These are phyloP conservation scores for Fraxinus baroniana DNA, from an alignment of 305 asterid genomes.

Conservation along the genomic window DNA sequence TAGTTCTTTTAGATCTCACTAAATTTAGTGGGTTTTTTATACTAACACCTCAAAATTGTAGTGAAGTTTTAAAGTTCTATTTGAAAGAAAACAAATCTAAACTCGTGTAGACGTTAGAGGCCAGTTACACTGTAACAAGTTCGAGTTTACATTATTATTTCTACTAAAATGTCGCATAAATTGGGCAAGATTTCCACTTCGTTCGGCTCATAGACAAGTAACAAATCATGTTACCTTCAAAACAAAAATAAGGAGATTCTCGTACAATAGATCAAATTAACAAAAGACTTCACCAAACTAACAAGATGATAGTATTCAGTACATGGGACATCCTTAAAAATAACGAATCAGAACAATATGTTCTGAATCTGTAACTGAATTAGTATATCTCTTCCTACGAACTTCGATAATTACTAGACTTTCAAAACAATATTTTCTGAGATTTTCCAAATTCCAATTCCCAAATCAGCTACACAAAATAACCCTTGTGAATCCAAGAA, in stretches of 20 bases:
- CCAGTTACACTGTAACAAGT: background rate
- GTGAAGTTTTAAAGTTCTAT: background rate
- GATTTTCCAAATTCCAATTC: background rate
- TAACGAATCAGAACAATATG: background rate
- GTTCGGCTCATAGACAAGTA: background rate
- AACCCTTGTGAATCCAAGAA: constrained; percentile 55
- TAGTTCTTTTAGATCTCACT: background rate
- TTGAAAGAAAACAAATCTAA: background rate
- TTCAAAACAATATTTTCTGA: background rate
- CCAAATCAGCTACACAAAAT: constrained; percentile 49
- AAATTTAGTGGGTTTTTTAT: too few relatives aligned
- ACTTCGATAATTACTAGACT: background rate
- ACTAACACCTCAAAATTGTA: background rate
- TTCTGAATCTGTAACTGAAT: background rate
- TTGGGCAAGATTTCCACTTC: background rate
- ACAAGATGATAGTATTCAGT: background rate
- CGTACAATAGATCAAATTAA: background rate
- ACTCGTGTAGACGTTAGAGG: background rate
- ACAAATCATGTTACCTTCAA: background rate
- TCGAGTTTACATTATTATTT: background rate
- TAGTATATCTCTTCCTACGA: background rate
- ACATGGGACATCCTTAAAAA: background rate
- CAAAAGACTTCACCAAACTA: background rate
- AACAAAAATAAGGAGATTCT: background rate
- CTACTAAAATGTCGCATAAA: background rate